These are phyloP conservation scores for Fereydounia khargensis DNA, from an alignment of 1,284 basidiomycete species.

Conservation along the genomic window DNA sequence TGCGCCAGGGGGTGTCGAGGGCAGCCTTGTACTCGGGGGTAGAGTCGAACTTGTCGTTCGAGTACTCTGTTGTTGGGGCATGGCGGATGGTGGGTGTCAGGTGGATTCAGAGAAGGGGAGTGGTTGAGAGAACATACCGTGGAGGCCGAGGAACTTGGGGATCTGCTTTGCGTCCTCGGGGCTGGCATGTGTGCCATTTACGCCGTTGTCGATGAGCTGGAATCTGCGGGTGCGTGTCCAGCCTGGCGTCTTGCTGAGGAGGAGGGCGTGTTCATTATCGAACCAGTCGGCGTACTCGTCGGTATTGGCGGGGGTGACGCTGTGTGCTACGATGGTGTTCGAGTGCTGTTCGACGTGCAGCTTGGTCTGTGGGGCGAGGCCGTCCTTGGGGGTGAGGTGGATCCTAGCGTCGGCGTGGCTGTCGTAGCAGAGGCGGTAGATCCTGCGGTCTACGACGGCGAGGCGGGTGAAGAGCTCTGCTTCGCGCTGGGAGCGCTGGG, in stretches of 20 bases:
- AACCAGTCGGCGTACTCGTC: conserved; percentile 42
- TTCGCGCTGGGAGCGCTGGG: conserved; percentile 54
- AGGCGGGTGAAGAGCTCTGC: conserved; percentile 55
- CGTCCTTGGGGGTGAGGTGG: neutral
- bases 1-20: conserved; percentile 25
- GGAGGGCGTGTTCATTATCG: conserved; percentile 24
- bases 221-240: conserved; percentile 44
- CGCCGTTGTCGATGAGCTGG: conserved; percentile 37
- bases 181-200: conserved; percentile 9
- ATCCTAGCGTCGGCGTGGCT: conserved; percentile 5
- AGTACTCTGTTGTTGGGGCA: conserved; percentile 12
- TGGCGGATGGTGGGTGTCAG: neutral
- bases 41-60: conserved; percentile 3
- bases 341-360: conserved; percentile 11
- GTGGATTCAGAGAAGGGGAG: neutral
- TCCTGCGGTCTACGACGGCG: conserved; percentile 56
- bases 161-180: conserved; percentile 8
- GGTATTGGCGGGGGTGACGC: conserved; percentile 7
- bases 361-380: conserved; percentile 7
- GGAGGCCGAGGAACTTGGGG: conserved; percentile 25
- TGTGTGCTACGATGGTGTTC: conserved; percentile 26
- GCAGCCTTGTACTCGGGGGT: conserved; percentile 25
- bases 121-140: conserved; percentile 16
- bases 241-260: conserved; percentile 33
- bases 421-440: conserved; percentile 49